Percentiles rank a stretch among this genome's conserved stretches.
These are phyloP conservation scores for Geranium brycei DNA, from an alignment of 345 rosid genomes.

Conservation along the genomic window DNA sequence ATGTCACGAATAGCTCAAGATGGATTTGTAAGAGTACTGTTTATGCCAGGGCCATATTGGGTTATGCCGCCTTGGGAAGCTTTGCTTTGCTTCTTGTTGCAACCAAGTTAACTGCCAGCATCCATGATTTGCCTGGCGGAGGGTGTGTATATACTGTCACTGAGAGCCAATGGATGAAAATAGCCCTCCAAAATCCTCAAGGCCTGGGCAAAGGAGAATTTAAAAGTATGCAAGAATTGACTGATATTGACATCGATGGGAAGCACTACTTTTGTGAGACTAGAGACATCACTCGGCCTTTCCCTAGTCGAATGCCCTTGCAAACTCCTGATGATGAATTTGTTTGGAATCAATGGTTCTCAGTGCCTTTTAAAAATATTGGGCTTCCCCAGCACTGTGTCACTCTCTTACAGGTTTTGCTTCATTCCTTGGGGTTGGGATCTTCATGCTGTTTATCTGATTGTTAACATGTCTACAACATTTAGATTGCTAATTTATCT, in stretches of 20 bases:
- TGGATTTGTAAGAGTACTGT: constrained; percentile 34
- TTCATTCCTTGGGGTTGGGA: constrained; percentile 15
- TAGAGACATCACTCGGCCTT: constrained; percentile 77
- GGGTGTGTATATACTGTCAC: constrained; percentile 70
- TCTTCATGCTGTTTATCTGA: constrained; percentile 18
- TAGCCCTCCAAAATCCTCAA: constrained; percentile 66
- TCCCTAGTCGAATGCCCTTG: constrained; percentile 68
- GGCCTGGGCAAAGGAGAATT: constrained; percentile 77
- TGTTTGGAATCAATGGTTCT: constrained; percentile 91
- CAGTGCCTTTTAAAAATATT: constrained; percentile 53
- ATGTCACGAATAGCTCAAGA: constrained; percentile 51
- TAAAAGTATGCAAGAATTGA: constrained; percentile 74
- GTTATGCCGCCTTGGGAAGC: constrained; percentile 80
- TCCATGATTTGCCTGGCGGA: constrained; percentile 83
- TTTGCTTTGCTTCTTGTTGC: constrained; percentile 78
- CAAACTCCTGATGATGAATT: constrained; percentile 77
- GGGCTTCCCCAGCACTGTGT: constrained; percentile 62
- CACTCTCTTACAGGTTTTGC: constrained; percentile 83
- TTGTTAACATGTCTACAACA: constrained; percentile 6
- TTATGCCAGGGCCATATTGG: constrained; percentile 62
- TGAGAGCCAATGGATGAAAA: constrained; percentile 86
- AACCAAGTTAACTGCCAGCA: constrained; percentile 52
- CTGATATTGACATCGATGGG: constrained; percentile 89
- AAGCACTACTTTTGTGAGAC: constrained; percentile 89
- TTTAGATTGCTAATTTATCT: not conserved